Evolutionary conservation across 1,284 basidiomycete species (phyloP).

Genomic region (Ustilago xerochloae): DNA sequence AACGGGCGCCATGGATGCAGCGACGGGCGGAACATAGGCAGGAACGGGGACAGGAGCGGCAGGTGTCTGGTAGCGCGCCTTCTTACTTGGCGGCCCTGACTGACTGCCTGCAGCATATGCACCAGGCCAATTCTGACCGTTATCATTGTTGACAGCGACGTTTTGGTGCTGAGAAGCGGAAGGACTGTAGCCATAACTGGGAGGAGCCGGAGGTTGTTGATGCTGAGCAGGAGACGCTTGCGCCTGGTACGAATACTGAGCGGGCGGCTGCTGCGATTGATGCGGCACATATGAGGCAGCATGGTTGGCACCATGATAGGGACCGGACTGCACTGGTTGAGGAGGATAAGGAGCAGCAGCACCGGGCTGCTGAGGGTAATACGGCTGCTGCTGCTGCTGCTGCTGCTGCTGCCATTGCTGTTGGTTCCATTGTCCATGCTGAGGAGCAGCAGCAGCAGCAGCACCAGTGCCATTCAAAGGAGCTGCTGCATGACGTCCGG

Average conservation of each 20-base stretch:
- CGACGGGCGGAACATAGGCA: slow-evolving; percentile 6
- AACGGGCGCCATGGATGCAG: slow-evolving; percentile 1
- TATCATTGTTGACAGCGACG: background rate
- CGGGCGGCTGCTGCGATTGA: slow-evolving; percentile 17
- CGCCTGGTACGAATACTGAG: slow-evolving; percentile 24
- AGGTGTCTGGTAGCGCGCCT: slow-evolving; percentile 29
- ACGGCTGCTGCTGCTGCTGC: slow-evolving; percentile 48
- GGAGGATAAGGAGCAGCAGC: slow-evolving; percentile 8
- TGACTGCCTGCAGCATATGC: slow-evolving; percentile 27
- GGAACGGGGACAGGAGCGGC: slow-evolving; percentile 2
- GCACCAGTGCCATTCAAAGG: slow-evolving; percentile 12
- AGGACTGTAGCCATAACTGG: slow-evolving; percentile 18
- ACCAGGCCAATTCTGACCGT: slow-evolving; percentile 24
- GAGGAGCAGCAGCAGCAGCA: slow-evolving; percentile 15
- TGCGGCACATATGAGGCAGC: slow-evolving; percentile 22
- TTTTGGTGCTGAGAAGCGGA: slow-evolving; percentile 19
- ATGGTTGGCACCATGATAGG: slow-evolving; percentile 23
- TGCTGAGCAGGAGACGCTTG: slow-evolving; percentile 15
- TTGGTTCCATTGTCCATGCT: slow-evolving; percentile 54
- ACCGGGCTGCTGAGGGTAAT: slow-evolving; percentile 50
- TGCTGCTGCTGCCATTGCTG: slow-evolving; percentile 58
- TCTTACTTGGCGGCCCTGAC: slow-evolving; percentile 36
- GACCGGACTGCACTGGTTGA: slow-evolving; percentile 9
- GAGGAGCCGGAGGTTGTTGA: slow-evolving; percentile 17
- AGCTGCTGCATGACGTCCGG: slow-evolving; percentile 11